Conservation (phyloP, 179 eudicot genomes). For the Gypsophila paniculata region DNA sequence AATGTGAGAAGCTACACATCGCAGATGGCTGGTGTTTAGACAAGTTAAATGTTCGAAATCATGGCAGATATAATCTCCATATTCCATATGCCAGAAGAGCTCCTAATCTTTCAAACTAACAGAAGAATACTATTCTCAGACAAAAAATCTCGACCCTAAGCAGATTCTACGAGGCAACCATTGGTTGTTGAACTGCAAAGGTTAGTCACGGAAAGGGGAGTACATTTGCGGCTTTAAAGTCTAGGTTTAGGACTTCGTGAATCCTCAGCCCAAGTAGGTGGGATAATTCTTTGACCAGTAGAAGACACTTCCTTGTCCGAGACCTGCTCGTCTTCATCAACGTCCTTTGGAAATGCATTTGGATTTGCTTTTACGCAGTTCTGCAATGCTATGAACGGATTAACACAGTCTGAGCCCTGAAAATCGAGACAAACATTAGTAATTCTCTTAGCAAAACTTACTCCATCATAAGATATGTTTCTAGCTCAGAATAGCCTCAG, state of each 20-base stretch:
- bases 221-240: constrained; percentile 27
- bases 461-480: neutral
- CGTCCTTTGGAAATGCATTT: constrained; percentile 69
- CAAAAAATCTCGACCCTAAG: neutral
- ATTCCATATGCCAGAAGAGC: neutral
- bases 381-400: constrained; percentile 83
- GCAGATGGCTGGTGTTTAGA: neutral
- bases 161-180: neutral
- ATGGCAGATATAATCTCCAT: neutral
- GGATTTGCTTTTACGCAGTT: constrained; percentile 75
- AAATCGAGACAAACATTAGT: constrained; percentile 11
- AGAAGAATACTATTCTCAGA: neutral
- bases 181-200: neutral
- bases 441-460: neutral
- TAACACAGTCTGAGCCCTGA: constrained; percentile 87
- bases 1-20: neutral
- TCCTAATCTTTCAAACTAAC: neutral
- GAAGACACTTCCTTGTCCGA: constrained; percentile 39
- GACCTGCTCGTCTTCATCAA: constrained; percentile 45
- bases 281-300: constrained; percentile 41
- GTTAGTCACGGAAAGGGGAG: neutral
- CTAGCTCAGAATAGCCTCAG: too few relatives aligned
- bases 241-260: constrained; percentile 42
- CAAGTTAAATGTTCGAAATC: neutral
- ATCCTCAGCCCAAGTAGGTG: constrained; percentile 66